These are phyloP conservation scores for Colletotrichum brevisporum DNA, from an alignment of 2,329 filamentous ascomycete species.

Conservation along the genomic window DNA sequence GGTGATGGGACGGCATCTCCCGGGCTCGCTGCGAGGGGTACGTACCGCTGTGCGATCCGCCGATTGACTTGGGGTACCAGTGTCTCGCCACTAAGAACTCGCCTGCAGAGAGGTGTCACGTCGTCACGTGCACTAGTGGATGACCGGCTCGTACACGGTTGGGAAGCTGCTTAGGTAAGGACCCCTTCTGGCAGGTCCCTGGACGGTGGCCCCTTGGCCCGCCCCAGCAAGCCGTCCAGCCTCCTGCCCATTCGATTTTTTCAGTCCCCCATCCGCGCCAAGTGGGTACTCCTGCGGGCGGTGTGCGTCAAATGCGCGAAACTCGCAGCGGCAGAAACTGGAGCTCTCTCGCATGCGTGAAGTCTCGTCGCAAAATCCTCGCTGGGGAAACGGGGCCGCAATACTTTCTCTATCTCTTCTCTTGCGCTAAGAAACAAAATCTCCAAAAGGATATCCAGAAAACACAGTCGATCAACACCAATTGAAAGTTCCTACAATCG, in stretches of 20 bases:
- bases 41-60: slow-evolving; percentile 14
- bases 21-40: slow-evolving; percentile 14
- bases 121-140: slow-evolving; percentile 12
- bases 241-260: slow-evolving; percentile 28
- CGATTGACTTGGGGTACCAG: neutral
- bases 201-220: too few species aligned
- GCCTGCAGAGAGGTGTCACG: neutral
- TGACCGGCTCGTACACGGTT: neutral
- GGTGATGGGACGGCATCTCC: slow-evolving; percentile 39
- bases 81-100: neutral
- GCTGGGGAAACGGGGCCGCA: slow-evolving; percentile 10
- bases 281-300: slow-evolving; percentile 37
- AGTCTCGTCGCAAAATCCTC: slow-evolving; percentile 42
- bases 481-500: neutral
- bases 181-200: neutral
- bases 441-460: neutral
- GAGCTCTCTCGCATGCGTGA: slow-evolving; percentile 37
- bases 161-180: neutral
- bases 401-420: slow-evolving; percentile 25
- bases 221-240: slow-evolving; percentile 10
- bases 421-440: slow-evolving; percentile 25
- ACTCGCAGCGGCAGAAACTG: slow-evolving; percentile 40
- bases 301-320: slow-evolving; percentile 36
- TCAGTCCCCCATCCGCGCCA: slow-evolving; percentile 26
- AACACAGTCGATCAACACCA: slow-evolving; percentile 3